Evolutionary conservation across 495 filamentous ascomycete genomes (phyloP), one percentile per base, ranked within the genome.

Genomic region (Aspergillus biplanus): DNA sequence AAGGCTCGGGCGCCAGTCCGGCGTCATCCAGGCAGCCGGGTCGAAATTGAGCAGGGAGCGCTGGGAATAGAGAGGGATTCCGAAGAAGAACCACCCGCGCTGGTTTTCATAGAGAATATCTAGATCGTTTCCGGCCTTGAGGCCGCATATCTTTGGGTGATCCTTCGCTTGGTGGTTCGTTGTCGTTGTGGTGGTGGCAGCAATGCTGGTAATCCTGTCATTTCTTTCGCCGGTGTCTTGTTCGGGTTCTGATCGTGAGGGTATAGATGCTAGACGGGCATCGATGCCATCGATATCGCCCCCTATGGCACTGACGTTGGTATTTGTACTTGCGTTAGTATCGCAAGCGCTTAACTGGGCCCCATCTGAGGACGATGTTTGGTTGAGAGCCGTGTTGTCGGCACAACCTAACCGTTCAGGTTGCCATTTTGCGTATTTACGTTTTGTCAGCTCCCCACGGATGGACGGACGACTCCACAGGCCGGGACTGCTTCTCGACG

Each of bases 51-150:
- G 88, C 6, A 99, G 84, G 3, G 93, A 92, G 53, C 87, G 88
- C 18, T 87, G 82, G 3, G 93, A 96, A 77, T 97, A 99, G 15
- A 93, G 83, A 0, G 95, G 88, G 8, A 94, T 86, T 13, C 96
- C 96, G 71, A 93, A 98, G 61, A 94, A 75, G 70, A 97, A 97
- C 37, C 83, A 84, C 56, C 92, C 92, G 16, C 92, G 82, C 71
- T 96, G 88, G 71, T 99, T 98, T 75, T 99, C 96, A 71, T 97
- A 97, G 7, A 99, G 83, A 11, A 97, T 85, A 62, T 99, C 96
- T 33, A 99, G 85, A 64, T 90, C 88, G 16, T 32, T 69, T 56
- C 56, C 65, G 11, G 66, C 60, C 49, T 70, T 65, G 12, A 67
- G 60, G 31, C 65, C 68, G 21, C 47, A 59, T 31, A 66, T 53